These are phyloP conservation scores for Citrus inodora DNA, from an alignment of 345 rosid genomes.

Conservation along the genomic window DNA sequence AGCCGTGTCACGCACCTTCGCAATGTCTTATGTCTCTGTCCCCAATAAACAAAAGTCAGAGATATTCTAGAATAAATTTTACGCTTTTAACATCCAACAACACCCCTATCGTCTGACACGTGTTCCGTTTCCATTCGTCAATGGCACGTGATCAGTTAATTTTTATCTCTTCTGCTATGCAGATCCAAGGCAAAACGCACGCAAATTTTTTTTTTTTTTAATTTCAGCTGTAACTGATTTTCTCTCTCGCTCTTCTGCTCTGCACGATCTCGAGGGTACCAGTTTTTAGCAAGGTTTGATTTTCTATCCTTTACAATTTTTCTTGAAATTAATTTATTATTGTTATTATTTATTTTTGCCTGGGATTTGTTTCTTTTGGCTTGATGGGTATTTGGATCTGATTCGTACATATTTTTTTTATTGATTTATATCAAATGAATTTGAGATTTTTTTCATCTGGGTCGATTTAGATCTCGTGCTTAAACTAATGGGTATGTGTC, in stretches of 20 bases:
- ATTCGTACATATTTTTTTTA: neutral
- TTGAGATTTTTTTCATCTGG: conserved; percentile 10
- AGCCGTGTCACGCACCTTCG: conserved; percentile 6
- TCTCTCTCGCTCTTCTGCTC: conserved; percentile 15
- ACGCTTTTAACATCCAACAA: conserved; percentile 11
- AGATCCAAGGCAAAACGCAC: conserved; percentile 27
- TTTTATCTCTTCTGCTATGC: conserved; percentile 18
- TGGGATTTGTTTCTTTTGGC: neutral
- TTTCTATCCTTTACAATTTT: neutral
- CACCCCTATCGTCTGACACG: conserved; percentile 24
- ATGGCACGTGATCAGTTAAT: conserved; percentile 30
- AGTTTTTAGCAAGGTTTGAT: conserved; percentile 2
- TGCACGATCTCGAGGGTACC: conserved; percentile 4
- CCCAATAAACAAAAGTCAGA: conserved; percentile 7
- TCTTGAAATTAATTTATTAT: neutral
- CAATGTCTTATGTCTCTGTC: neutral
- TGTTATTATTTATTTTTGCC: no score
- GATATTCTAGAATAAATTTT: conserved; percentile 18
- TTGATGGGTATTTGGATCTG: conserved; percentile 30
- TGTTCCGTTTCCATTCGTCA: conserved; percentile 4
- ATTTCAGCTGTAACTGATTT: neutral
- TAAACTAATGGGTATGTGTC: neutral
- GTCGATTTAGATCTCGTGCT: conserved; percentile 12
- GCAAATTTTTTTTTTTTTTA: no score
- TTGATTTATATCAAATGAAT: conserved; percentile 3